Evolutionary conservation across 257 asterid genomes (phyloP).

Genomic region (Hygrophila difformis): DNA sequence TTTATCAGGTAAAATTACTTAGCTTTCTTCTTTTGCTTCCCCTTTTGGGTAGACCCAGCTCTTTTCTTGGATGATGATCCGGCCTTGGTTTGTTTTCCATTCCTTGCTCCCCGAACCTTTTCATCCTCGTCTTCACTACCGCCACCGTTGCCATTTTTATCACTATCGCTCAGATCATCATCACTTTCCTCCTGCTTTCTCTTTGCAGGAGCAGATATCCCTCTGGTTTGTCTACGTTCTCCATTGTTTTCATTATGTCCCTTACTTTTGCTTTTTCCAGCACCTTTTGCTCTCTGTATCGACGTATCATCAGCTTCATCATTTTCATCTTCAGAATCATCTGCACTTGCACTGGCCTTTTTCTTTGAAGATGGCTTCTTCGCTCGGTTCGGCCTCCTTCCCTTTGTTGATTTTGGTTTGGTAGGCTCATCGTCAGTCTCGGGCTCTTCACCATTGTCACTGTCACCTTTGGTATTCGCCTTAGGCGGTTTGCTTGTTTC

Average conservation of each 20-base stretch:
- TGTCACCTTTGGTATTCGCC: constrained; percentile 16
- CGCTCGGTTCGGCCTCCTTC: constrained; percentile 20
- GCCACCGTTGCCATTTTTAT: constrained; percentile 10
- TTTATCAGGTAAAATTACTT: too few relatives aligned
- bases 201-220: constrained; percentile 33
- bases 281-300: constrained; percentile 23
- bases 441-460: constrained; percentile 27
- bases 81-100: constrained; percentile 20
- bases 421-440: constrained; percentile 30
- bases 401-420: constrained; percentile 22
- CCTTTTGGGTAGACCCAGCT: constrained; percentile 24
- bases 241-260: constrained; percentile 24
- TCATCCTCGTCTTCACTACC: constrained; percentile 27
- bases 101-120: constrained; percentile 21
- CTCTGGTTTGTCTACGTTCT: constrained; percentile 31
- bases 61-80: constrained; percentile 30
- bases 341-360: constrained; percentile 21
- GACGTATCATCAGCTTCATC: constrained; percentile 19
- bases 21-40: constrained; percentile 40
- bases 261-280: constrained; percentile 29
- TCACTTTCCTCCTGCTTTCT: constrained; percentile 45
- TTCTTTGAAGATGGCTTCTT: constrained; percentile 34
- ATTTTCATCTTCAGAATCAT: constrained; percentile 23
- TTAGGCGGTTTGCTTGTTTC: constrained; percentile 31
- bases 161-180: too few relatives aligned